Conservation (phyloP, 768 basidiomycete genomes). For the Kwoniella botswanensis region DNA sequence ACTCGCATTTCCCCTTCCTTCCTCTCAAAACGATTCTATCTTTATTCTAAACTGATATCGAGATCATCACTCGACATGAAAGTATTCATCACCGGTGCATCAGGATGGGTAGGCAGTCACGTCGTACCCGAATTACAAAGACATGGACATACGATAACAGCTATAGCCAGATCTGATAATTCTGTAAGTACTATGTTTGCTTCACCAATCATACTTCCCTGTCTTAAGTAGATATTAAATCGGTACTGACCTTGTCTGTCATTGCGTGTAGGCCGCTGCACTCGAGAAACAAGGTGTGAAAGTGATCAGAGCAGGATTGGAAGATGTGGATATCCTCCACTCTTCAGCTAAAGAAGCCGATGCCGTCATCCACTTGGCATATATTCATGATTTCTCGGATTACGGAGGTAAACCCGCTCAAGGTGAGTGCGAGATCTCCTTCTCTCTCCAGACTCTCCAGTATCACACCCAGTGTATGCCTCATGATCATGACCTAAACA, state of each 20-base stretch:
- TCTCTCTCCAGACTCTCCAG: neutral
- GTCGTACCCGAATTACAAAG: slow-evolving; percentile 27
- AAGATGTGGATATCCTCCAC: slow-evolving; percentile 38
- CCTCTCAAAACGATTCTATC: too few relatives aligned
- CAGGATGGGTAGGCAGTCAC: slow-evolving; percentile 36
- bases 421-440: slow-evolving; percentile 5
- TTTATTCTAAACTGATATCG: too few relatives aligned
- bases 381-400: slow-evolving; percentile 39
- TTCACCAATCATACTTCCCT: neutral
- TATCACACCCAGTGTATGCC: neutral
- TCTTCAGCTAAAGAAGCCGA: slow-evolving; percentile 32
- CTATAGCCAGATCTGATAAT: slow-evolving; percentile 34
- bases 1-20: neutral
- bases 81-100: slow-evolving; percentile 49
- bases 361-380: slow-evolving; percentile 46
- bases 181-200: slow-evolving; percentile 15
- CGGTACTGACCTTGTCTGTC: neutral
- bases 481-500: too few relatives aligned
- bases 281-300: slow-evolving; percentile 32
- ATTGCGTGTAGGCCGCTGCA: neutral
- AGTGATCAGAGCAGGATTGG: slow-evolving; percentile 30
- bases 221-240: neutral
- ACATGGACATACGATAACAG: slow-evolving; percentile 37
- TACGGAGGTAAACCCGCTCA: slow-evolving; percentile 16
- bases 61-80: slow-evolving; percentile 26